Evolutionary conservation across 345 rosid species (phyloP).

Genomic region (Dipteronia sinensis): DNA sequence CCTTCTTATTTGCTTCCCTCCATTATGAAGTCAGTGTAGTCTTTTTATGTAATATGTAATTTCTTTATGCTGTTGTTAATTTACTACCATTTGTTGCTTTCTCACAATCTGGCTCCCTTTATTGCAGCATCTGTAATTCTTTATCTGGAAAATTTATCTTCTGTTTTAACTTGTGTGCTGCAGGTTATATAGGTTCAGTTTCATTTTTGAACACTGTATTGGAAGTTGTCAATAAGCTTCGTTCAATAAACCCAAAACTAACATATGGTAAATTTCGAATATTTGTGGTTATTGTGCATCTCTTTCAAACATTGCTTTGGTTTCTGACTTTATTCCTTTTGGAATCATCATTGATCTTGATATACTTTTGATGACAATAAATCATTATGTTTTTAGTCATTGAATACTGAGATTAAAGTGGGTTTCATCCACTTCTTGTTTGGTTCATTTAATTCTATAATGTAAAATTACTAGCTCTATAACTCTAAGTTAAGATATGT

Average conservation of each 20-base stretch:
- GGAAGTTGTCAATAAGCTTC: slow-evolving; percentile 84
- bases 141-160: not conserved
- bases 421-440: not conserved
- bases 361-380: not conserved
- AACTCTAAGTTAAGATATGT: not conserved
- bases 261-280: slow-evolving; percentile 64
- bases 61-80: not conserved
- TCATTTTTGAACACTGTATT: slow-evolving; percentile 78
- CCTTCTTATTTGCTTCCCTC: not conserved
- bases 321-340: not conserved
- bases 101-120: not conserved
- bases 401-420: not conserved
- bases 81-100: not conserved
- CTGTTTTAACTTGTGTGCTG: slow-evolving; percentile 21
- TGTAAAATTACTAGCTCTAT: not conserved
- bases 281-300: not conserved
- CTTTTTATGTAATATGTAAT: not conserved
- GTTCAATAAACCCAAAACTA: slow-evolving; percentile 78
- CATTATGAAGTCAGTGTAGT: too few species aligned
- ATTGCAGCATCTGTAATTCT: not conserved
- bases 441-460: not conserved
- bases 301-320: not conserved
- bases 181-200: slow-evolving; percentile 99
- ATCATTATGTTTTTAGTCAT: not conserved
- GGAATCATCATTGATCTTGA: not conserved